Percentiles rank a stretch among this genome's conserved stretches.
phyloP scores from a whole-genome alignment of 306 rosid species.

The Acacia acuminata region DNA sequence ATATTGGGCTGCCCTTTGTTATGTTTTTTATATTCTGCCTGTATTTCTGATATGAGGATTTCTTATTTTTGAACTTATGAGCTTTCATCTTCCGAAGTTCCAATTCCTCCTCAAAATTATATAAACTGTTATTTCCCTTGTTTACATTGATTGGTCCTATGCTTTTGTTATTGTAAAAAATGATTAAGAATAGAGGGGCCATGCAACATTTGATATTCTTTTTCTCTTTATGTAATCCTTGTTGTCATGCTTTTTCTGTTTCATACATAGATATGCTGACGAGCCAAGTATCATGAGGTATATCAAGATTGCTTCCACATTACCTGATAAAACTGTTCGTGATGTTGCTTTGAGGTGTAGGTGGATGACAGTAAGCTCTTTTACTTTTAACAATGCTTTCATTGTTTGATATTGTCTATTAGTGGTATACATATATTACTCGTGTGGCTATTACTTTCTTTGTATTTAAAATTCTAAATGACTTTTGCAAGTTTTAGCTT shows the following conservation, averaged over 20 bases:
- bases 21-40: not conserved
- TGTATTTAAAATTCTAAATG: not conserved
- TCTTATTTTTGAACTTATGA: not conserved
- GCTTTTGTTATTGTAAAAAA: slow-evolving; percentile 18
- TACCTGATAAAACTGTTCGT: slow-evolving; percentile 95
- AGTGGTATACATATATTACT: not conserved
- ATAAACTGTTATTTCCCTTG: not conserved
- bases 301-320: slow-evolving; percentile 87
- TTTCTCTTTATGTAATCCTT: slow-evolving; percentile 1
- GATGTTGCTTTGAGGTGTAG: slow-evolving; percentile 99
- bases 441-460: not conserved
- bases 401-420: slow-evolving; percentile 13
- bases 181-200: not conserved
- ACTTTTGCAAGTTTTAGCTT: not conserved
- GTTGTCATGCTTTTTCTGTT: slow-evolving; percentile 29
- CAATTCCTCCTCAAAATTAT: slow-evolving; percentile 8
- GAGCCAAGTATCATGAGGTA: slow-evolving; percentile 95
- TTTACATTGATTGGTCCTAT: not conserved
- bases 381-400: slow-evolving; percentile 30
- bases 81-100: not conserved
- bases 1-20: not conserved
- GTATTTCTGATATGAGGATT: not conserved
- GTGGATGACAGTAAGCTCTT: slow-evolving; percentile 92
- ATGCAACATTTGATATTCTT: slow-evolving; percentile 22
- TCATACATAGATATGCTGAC: slow-evolving; percentile 61